Conservation (phyloP, 148 eudicot genomes). For the Chenopodium suecicum region DNA sequence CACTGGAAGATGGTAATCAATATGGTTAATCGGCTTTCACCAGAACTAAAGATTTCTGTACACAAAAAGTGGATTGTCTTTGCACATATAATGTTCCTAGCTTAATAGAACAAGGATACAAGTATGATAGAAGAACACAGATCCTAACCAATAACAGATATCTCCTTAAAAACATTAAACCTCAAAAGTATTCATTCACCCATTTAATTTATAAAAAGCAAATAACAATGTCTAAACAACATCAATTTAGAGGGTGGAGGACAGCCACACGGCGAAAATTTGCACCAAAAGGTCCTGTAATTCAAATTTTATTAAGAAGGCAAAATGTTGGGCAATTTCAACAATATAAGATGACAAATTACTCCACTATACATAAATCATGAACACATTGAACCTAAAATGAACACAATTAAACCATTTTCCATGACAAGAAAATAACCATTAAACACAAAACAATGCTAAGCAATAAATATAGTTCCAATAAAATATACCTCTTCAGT, state of each 20-base stretch:
- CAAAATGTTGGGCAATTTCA: not conserved
- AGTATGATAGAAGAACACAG: not conserved
- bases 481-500: conserved; percentile 43
- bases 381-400: not conserved
- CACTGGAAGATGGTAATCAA: not conserved
- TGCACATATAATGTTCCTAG: not conserved
- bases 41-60: not conserved
- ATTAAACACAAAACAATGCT: not conserved
- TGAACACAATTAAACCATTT: not conserved
- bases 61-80: not conserved
- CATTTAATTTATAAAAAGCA: not conserved
- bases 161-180: not conserved
- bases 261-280: not conserved
- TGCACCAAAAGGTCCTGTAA: not conserved
- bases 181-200: not conserved
- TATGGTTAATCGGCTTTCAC: not conserved
- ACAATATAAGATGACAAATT: not conserved
- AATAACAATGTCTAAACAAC: not conserved
- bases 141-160: not conserved
- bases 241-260: not conserved
- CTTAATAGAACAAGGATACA: not conserved
- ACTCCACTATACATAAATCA: not conserved
- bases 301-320: not conserved
- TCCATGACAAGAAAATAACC: not conserved
- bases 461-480: not conserved